Percentiles rank a stretch among this genome's conserved stretches.
Conservation (phyloP, 306 rosid species). For the Casuarina cunninghamiana region DNA sequence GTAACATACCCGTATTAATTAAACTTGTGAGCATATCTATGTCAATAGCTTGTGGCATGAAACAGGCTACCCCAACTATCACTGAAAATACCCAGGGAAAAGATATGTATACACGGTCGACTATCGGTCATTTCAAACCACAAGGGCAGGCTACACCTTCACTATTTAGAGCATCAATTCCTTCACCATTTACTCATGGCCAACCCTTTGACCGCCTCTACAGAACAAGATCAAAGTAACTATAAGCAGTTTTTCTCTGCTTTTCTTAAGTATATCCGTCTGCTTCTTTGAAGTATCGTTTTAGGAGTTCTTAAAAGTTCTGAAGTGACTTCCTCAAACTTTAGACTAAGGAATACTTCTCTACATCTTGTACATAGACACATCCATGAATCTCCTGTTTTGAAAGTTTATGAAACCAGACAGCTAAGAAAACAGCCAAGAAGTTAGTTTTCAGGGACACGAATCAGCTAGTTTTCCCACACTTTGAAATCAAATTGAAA, state of each 20-base stretch:
- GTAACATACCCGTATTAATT: neutral
- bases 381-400: neutral
- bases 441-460: neutral
- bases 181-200: neutral
- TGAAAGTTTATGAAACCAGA: neutral
- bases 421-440: neutral
- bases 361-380: neutral
- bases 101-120: neutral
- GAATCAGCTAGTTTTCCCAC: neutral
- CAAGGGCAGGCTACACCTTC: neutral
- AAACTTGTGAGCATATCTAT: neutral
- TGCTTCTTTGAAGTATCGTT: neutral
- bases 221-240: neutral
- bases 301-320: no score
- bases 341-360: neutral
- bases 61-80: neutral
- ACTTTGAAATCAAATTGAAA: neutral
- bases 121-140: neutral
- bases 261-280: neutral
- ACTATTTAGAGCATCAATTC: neutral
- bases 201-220: neutral
- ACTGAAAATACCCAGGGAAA: neutral
- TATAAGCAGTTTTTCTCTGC: neutral
- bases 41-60: neutral
- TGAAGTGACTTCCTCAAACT: neutral